Conservation (phyloP, 2,329 filamentous ascomycete genomes). For the Paraphoma sp. region DNA sequence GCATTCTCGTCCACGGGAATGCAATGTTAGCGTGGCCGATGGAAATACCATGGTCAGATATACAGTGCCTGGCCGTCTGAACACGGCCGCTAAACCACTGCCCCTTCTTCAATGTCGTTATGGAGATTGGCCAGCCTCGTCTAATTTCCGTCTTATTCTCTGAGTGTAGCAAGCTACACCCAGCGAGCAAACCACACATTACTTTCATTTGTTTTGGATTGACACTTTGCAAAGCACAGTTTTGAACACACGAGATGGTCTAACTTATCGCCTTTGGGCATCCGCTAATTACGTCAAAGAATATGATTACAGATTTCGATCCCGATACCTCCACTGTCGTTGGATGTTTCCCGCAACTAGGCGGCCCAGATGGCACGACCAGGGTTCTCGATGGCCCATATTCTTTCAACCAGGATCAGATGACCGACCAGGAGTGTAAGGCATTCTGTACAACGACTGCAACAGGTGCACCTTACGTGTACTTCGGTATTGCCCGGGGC, state of each 20-base stretch:
- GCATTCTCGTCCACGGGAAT: too few species aligned
- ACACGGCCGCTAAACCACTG: too few species aligned
- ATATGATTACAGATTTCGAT: neutral
- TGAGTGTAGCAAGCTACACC: too few species aligned
- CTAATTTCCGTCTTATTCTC: too few species aligned
- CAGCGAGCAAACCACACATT: neutral
- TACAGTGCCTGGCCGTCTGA: too few species aligned
- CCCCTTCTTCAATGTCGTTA: too few species aligned
- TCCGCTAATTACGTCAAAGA: slow-evolving; percentile 13
- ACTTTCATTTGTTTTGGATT: slow-evolving; percentile 3
- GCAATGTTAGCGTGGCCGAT: too few species aligned
- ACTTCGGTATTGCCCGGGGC: neutral
- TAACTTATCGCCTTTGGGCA: slow-evolving; percentile 16
- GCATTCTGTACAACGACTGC: neutral
- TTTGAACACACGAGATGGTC: slow-evolving; percentile 14
- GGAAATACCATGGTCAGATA: too few species aligned
- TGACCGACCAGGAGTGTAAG: neutral
- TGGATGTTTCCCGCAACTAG: neutral
- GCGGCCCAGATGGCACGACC: neutral
- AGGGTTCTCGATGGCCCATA: neutral
- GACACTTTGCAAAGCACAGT: slow-evolving; percentile 8
- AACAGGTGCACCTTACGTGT: neutral
- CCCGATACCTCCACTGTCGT: neutral
- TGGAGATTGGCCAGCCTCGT: too few species aligned
- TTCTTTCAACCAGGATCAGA: neutral